phyloP scores from a whole-genome alignment of 2,329 filamentous ascomycete genomes.

The Arthrocladium fulminans region DNA sequence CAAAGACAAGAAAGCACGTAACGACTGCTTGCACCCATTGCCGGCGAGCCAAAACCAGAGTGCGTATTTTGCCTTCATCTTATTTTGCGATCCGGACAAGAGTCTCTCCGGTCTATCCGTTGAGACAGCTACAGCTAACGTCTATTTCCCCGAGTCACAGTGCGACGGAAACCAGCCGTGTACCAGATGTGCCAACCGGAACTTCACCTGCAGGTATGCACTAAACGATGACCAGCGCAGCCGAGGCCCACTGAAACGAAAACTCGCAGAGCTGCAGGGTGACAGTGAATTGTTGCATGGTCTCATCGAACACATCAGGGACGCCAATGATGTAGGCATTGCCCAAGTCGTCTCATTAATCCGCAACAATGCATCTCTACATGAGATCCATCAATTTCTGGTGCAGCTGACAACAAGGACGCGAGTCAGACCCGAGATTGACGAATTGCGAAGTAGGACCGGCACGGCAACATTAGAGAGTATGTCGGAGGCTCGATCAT shows the following conservation, averaged over 20 bases:
- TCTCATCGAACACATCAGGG: slow-evolving; percentile 26
- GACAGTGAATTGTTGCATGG: slow-evolving; percentile 28
- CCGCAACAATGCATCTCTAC: slow-evolving; percentile 23
- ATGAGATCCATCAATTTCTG: slow-evolving; percentile 24
- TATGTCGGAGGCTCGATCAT: neutral
- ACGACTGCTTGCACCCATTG: neutral
- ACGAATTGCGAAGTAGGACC: neutral
- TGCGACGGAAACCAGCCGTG: slow-evolving; percentile 30
- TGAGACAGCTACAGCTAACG: neutral
- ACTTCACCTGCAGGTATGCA: slow-evolving; percentile 30
- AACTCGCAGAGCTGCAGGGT: slow-evolving; percentile 28
- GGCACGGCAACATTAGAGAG: neutral
- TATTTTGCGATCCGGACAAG: neutral
- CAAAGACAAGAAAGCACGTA: neutral
- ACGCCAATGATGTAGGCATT: slow-evolving; percentile 23
- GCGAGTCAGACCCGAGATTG: neutral
- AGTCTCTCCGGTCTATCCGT: too few species aligned
- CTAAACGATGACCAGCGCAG: slow-evolving; percentile 30
- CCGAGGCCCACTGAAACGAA: slow-evolving; percentile 30
- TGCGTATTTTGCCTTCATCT: neutral
- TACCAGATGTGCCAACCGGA: slow-evolving; percentile 27
- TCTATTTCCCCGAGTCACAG: slow-evolving; percentile 22
- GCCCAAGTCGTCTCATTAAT: slow-evolving; percentile 25
- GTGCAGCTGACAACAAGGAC: slow-evolving; percentile 7
- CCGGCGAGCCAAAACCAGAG: neutral